Evolutionary conservation across 768 basidiomycete genomes (phyloP).

Genomic region (Pleurotus sapidus): DNA sequence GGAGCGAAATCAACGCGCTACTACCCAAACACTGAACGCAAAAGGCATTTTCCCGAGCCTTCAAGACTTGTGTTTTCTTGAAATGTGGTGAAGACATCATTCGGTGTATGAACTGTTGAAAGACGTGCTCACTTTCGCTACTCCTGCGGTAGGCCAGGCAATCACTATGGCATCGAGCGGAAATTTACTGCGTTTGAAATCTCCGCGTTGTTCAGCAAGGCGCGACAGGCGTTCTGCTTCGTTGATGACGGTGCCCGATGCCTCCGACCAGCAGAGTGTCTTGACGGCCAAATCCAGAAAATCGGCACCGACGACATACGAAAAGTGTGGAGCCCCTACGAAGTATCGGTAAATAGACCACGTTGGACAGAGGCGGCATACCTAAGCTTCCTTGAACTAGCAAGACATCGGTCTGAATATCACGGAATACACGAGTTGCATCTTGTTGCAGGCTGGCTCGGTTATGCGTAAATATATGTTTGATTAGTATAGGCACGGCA

Average conservation of each 20-base stretch:
- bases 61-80: neutral
- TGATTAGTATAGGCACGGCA: neutral
- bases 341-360: neutral
- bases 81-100: no score
- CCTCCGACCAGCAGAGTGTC: neutral
- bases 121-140: constrained; percentile 6
- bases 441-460: neutral
- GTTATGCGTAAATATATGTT: constrained; percentile 2
- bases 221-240: neutral
- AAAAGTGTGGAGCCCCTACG: neutral
- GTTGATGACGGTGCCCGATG: neutral
- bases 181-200: neutral
- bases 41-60: constrained; percentile 1
- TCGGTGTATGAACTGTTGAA: neutral
- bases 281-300: neutral
- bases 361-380: neutral
- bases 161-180: neutral
- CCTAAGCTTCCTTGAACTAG: neutral
- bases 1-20: constrained; percentile 17
- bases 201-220: neutral
- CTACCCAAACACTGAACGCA: neutral
- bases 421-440: neutral
- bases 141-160: constrained; percentile 12
- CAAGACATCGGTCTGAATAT: neutral
- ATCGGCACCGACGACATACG: neutral